A percentile compares a stretch with the other conserved stretches of the same genome.
These are phyloP conservation scores for Penicillium canariense DNA, from an alignment of 495 filamentous ascomycete genomes.

Conservation along the genomic window DNA sequence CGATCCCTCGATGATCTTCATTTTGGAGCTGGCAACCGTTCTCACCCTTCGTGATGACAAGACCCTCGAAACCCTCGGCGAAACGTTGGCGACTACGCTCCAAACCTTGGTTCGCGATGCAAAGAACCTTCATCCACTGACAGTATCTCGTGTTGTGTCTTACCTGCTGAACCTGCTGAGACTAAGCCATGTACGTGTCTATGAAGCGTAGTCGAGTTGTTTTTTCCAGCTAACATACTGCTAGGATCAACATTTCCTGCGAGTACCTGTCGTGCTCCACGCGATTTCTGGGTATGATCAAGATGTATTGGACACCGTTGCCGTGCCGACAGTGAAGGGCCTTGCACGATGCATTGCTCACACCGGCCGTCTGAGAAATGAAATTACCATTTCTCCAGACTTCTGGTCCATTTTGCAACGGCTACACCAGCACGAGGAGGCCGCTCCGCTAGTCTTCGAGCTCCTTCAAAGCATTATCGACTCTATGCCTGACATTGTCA, in stretches of 20 bases:
- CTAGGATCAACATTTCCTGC: constrained; percentile 87
- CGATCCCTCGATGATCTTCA: constrained; percentile 81
- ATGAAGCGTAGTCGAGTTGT: not conserved
- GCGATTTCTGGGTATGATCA: constrained; percentile 83
- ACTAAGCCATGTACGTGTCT: constrained; percentile 75
- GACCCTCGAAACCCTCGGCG: constrained; percentile 70
- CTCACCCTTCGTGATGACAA: constrained; percentile 73
- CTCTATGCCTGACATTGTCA: constrained; percentile 68
- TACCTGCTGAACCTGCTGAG: constrained; percentile 83
- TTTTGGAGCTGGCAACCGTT: constrained; percentile 85
- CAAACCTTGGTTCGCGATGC: constrained; percentile 80
- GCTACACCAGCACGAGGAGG: constrained; percentile 63
- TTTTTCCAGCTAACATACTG: constrained; percentile 26
- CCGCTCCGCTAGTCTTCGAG: constrained; percentile 75
- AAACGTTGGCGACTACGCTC: constrained; percentile 72
- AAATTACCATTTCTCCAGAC: constrained; percentile 93
- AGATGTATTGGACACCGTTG: constrained; percentile 70
- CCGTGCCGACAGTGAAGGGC: constrained; percentile 71
- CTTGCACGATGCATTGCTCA: constrained; percentile 75
- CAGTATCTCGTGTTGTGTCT: constrained; percentile 78
- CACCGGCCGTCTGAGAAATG: constrained; percentile 73
- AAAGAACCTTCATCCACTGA: constrained; percentile 69
- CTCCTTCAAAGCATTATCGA: constrained; percentile 72
- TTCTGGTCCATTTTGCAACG: constrained; percentile 92
- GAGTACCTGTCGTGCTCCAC: constrained; percentile 89